Conservation (phyloP, 2,329 filamentous ascomycete genomes). For the Dendrostoma leiphaemia region DNA sequence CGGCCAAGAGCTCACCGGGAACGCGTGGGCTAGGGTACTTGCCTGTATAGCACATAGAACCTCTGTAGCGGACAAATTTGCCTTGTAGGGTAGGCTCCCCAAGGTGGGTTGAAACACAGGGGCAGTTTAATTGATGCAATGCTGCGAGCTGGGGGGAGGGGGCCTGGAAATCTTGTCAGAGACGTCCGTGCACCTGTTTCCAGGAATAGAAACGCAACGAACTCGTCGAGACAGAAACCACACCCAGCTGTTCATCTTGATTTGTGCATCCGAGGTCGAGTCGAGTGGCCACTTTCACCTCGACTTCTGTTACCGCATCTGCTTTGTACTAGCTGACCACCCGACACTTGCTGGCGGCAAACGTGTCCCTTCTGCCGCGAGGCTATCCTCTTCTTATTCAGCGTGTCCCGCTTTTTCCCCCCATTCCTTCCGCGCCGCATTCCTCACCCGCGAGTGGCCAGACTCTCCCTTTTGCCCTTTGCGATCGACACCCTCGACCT, state of each 20-base stretch:
- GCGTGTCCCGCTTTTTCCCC: not conserved
- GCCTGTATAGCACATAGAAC: too few relatives aligned
- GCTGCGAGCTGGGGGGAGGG: not conserved
- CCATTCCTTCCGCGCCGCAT: conserved; percentile 5
- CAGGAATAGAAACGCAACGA: conserved; percentile 5
- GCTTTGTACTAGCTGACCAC: too few relatives aligned
- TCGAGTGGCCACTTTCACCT: not conserved
- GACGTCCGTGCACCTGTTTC: not conserved
- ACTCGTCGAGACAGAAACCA: conserved; percentile 5
- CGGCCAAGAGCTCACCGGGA: too few relatives aligned
- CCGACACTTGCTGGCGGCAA: not conserved
- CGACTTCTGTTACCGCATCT: too few relatives aligned
- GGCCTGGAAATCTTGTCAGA: not conserved
- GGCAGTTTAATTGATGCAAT: too few relatives aligned
- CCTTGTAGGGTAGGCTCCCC: too few relatives aligned
- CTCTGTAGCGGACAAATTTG: too few relatives aligned
- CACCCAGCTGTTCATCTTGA: conserved; percentile 2
- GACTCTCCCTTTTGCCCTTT: not conserved
- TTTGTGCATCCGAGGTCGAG: not conserved
- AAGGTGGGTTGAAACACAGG: too few relatives aligned
- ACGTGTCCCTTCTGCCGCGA: not conserved
- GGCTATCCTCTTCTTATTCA: not conserved
- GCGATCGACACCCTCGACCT: too few relatives aligned
- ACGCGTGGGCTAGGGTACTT: too few relatives aligned
- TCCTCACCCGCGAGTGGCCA: too few relatives aligned